phyloP scores from a whole-genome alignment of 2,329 filamentous ascomycete genomes.

The Sporothrix inflata region DNA sequence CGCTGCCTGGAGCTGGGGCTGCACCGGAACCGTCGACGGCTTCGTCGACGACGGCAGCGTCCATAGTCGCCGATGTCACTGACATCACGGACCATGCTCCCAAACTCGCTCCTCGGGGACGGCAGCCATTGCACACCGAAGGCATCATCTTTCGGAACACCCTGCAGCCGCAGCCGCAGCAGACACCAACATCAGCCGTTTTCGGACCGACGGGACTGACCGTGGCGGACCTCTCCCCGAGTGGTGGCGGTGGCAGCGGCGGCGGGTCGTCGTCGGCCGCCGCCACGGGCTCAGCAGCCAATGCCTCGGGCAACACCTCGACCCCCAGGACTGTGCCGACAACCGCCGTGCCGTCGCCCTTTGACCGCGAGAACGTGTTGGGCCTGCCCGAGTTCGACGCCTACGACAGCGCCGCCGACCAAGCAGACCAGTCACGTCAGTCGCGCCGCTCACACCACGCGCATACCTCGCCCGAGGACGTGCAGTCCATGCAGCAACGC shows the following conservation, averaged over 20 bases:
- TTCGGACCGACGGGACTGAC: not conserved
- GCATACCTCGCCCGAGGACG: not conserved
- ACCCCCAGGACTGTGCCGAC: not conserved
- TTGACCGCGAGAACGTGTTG: not conserved
- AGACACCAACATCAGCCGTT: not conserved
- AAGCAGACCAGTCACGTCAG: not conserved
- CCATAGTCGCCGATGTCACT: not conserved
- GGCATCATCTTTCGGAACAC: conserved; percentile 9
- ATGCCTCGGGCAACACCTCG: not conserved
- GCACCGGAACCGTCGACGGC: not conserved
- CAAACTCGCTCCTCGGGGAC: not conserved
- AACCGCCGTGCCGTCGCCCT: not conserved
- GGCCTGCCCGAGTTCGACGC: conserved; percentile 7
- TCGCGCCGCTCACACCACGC: not conserved
- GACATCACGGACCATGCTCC: not conserved
- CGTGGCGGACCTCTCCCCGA: not conserved
- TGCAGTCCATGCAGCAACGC: conserved; percentile 6
- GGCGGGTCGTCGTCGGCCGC: not conserved
- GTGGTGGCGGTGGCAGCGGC: not conserved
- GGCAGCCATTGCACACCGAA: not conserved
- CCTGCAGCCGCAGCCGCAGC: not conserved
- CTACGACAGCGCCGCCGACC: not conserved
- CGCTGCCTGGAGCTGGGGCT: not conserved
- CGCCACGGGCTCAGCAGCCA: not conserved
- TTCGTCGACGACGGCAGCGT: not conserved